A percentile compares a stretch with the other conserved stretches of the same genome.
These are phyloP conservation scores for Beauveria bassiana DNA, from an alignment of 2,329 filamentous ascomycete species.

Conservation along the genomic window DNA sequence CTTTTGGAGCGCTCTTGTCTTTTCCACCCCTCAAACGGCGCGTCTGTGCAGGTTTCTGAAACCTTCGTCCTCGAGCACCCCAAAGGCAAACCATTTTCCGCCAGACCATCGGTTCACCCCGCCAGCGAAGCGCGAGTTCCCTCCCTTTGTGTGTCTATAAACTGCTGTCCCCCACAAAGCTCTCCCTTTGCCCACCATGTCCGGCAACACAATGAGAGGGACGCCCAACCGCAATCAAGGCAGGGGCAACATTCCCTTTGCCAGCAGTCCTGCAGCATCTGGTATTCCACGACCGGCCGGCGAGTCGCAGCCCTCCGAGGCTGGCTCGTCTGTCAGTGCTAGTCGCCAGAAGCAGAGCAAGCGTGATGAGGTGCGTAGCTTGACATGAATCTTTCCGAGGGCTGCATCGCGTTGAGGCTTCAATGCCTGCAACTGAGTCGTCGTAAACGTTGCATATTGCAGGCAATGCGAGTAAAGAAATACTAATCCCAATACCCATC, in stretches of 20 bases:
- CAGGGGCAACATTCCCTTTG: slow-evolving; percentile 52
- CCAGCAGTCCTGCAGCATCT: slow-evolving; percentile 52
- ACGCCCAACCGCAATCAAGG: slow-evolving; percentile 57
- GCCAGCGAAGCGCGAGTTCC: background rate
- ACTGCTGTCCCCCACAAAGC: background rate
- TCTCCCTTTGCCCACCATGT: slow-evolving; percentile 33
- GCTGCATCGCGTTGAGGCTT: background rate
- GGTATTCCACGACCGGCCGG: slow-evolving; percentile 66
- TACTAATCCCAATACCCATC: slow-evolving; percentile 13
- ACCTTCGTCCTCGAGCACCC: background rate
- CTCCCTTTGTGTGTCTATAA: slow-evolving; percentile 2
- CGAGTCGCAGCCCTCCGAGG: slow-evolving; percentile 53
- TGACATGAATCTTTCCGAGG: background rate
- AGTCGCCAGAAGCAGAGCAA: slow-evolving; percentile 96
- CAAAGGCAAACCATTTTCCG: slow-evolving; percentile 2
- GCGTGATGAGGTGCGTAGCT: slow-evolving; percentile 80
- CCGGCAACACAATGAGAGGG: slow-evolving; percentile 57
- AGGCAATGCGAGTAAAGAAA: background rate
- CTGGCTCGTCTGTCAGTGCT: slow-evolving; percentile 69
- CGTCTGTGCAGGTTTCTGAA: slow-evolving; percentile 8
- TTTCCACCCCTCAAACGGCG: slow-evolving; percentile 4
- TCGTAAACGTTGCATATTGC: background rate
- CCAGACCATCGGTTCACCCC: background rate
- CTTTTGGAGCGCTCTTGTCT: background rate
- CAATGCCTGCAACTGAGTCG: background rate